These are phyloP conservation scores for Fusarium clavum DNA, from an alignment of 2,329 filamentous ascomycete species.

Conservation along the genomic window DNA sequence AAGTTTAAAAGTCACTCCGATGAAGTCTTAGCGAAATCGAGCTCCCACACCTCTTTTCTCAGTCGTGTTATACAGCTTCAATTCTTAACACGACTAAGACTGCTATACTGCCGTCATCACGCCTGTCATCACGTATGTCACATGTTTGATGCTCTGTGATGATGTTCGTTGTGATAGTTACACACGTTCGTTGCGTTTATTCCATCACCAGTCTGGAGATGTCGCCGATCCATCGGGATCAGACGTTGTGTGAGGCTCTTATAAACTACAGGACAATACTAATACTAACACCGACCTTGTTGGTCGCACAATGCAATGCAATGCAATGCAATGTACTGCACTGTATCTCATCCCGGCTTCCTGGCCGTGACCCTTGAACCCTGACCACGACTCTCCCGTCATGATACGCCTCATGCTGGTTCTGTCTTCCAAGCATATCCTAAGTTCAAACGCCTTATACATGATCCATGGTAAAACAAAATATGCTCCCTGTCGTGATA, in stretches of 20 bases:
- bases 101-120: not conserved
- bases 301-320: slow-evolving; percentile 17
- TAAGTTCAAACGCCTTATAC: slow-evolving; percentile 15
- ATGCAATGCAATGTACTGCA: slow-evolving; percentile 7
- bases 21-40: not conserved
- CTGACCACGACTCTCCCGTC: not conserved
- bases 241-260: slow-evolving; percentile 10
- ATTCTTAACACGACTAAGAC: not conserved
- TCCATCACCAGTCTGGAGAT: not conserved
- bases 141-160: not conserved
- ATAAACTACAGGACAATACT: slow-evolving; percentile 24
- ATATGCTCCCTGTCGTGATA: slow-evolving; percentile 18
- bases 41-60: not conserved
- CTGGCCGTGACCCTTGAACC: slow-evolving; percentile 5
- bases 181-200: slow-evolving; percentile 2
- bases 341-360: slow-evolving; percentile 1
- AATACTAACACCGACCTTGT: slow-evolving; percentile 14
- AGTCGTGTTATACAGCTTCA: not conserved
- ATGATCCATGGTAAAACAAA: slow-evolving; percentile 3
- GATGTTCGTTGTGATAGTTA: not conserved
- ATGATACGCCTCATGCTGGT: slow-evolving; percentile 31
- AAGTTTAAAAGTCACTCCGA: slow-evolving; percentile 14
- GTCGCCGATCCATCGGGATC: not conserved
- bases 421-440: slow-evolving; percentile 36
- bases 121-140: not conserved